Conservation (phyloP, 495 filamentous ascomycete species). For the Penicillium odoratum region DNA sequence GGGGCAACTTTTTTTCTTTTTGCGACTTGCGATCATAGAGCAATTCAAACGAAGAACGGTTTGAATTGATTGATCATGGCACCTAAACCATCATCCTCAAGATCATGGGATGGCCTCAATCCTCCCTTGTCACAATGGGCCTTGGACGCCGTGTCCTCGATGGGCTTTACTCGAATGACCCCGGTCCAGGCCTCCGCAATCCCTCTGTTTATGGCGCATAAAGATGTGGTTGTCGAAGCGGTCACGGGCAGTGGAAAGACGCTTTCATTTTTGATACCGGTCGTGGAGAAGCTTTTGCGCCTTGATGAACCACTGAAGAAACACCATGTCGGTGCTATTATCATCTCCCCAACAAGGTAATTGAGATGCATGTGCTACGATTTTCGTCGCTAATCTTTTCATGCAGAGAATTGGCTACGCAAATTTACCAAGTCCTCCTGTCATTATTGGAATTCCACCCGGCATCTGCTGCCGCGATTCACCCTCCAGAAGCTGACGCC, state of each 20-base stretch:
- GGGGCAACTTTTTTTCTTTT: slow-evolving; percentile 22
- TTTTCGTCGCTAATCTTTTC: slow-evolving; percentile 13
- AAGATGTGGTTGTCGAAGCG: slow-evolving; percentile 96
- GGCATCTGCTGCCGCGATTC: slow-evolving; percentile 66
- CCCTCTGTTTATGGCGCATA: slow-evolving; percentile 87
- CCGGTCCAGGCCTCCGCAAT: slow-evolving; percentile 94
- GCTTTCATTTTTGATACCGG: slow-evolving; percentile 82
- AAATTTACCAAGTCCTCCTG: slow-evolving; percentile 82
- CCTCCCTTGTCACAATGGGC: slow-evolving; percentile 88
- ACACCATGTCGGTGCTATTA: slow-evolving; percentile 85
- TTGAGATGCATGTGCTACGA: not conserved
- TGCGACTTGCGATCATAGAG: slow-evolving; percentile 9
- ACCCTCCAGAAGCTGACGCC: slow-evolving; percentile 53
- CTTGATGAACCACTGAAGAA: slow-evolving; percentile 75
- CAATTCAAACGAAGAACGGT: not conserved
- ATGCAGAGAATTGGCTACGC: slow-evolving; percentile 77
- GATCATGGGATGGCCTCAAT: slow-evolving; percentile 78
- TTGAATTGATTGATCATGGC: slow-evolving; percentile 27
- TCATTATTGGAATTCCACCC: slow-evolving; percentile 79
- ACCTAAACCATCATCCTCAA: slow-evolving; percentile 41
- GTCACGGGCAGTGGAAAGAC: slow-evolving; percentile 97
- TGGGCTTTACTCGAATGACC: slow-evolving; percentile 87
- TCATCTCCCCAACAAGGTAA: slow-evolving; percentile 83
- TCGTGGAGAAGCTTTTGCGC: slow-evolving; percentile 81
- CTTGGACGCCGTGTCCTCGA: slow-evolving; percentile 75